Conservation (phyloP, 257 asterid species). For the Cynanchum wilfordii region DNA sequence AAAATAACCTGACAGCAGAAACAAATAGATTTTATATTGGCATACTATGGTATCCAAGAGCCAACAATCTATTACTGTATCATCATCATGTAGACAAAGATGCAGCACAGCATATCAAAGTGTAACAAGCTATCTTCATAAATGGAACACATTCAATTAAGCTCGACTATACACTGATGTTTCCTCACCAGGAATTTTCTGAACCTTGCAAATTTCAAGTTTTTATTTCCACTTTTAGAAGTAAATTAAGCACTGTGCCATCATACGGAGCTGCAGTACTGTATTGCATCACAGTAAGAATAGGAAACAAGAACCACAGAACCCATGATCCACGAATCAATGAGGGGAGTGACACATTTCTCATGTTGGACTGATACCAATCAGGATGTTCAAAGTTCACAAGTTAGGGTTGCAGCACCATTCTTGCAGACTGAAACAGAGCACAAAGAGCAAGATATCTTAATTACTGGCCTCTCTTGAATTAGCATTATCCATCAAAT, state of each 20-base stretch:
- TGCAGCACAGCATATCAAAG: neutral
- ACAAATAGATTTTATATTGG: conserved; percentile 8
- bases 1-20: conserved; percentile 5
- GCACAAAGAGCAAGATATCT: neutral
- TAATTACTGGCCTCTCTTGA: too few species aligned
- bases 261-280: neutral
- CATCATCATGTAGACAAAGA: neutral
- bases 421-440: neutral
- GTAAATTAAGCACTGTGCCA: neutral
- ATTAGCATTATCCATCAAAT: too few species aligned
- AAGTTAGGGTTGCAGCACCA: neutral
- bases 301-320: neutral
- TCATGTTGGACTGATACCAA: neutral
- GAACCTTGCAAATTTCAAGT: neutral
- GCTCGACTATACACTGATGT: neutral
- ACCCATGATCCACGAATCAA: neutral
- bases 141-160: neutral
- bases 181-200: neutral
- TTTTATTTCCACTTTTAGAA: neutral
- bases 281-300: neutral
- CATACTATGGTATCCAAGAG: neutral
- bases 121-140: neutral
- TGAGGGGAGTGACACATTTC: neutral
- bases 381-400: neutral
- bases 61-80: too few species aligned